Evolutionary conservation across 345 rosid genomes (phyloP).

Genomic region (Cochlearia excelsa): DNA sequence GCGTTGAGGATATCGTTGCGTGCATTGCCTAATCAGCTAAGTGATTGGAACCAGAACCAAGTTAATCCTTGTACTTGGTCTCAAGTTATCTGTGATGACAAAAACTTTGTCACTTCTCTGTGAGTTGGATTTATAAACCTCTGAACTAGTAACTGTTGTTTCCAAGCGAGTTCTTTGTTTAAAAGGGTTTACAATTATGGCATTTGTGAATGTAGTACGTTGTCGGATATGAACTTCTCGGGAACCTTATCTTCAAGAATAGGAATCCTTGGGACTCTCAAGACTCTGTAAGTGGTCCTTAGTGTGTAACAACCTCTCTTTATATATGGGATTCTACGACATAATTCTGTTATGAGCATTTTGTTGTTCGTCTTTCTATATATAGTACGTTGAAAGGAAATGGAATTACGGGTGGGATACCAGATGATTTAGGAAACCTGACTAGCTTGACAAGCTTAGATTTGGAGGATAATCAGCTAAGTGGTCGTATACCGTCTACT

Average conservation of each 20-base stretch:
- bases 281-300: slow-evolving; percentile 59
- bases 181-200: not conserved
- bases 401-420: slow-evolving; percentile 83
- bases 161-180: not conserved
- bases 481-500: slow-evolving; percentile 76
- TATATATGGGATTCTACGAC: slow-evolving; percentile 1
- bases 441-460: slow-evolving; percentile 80
- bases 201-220: slow-evolving; percentile 52
- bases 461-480: slow-evolving; percentile 75
- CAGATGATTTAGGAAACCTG: slow-evolving; percentile 81
- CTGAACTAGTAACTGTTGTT: not conserved
- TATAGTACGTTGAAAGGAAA: slow-evolving; percentile 86
- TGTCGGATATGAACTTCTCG: slow-evolving; percentile 74
- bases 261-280: slow-evolving; percentile 58
- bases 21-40: slow-evolving; percentile 49
- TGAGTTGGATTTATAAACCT: slow-evolving; percentile 35
- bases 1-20: slow-evolving; percentile 52
- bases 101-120: slow-evolving; percentile 62
- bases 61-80: slow-evolving; percentile 97
- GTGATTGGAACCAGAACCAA: slow-evolving; percentile 78
- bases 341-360: slow-evolving; percentile 14
- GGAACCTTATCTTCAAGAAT: slow-evolving; percentile 71
- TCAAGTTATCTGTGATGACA: slow-evolving; percentile 59
- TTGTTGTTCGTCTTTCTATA: slow-evolving; percentile 14
- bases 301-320: not conserved